These are phyloP conservation scores for Breviolum minutum DNA, from an alignment of 73 alveolate species.

Conservation along the genomic window DNA sequence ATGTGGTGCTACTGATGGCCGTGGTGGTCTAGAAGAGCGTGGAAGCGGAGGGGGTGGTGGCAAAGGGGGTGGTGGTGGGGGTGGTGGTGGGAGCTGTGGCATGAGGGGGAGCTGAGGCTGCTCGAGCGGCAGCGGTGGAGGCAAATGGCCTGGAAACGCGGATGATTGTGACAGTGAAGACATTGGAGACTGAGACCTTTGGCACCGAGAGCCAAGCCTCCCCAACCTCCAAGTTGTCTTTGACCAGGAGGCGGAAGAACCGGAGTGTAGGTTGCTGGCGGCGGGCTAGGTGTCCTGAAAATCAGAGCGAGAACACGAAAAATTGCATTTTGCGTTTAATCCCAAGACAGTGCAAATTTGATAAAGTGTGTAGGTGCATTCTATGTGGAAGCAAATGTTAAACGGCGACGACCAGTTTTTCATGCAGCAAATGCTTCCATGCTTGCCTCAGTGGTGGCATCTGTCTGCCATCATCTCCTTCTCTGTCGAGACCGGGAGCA, in stretches of 20 bases:
- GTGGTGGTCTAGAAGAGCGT: slow-evolving; percentile 10
- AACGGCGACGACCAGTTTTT: no score
- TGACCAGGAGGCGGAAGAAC: not conserved
- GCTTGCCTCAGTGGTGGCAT: no score
- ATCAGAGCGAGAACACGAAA: not conserved
- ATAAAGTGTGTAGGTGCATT: no score
- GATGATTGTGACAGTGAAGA: not conserved
- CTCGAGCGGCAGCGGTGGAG: not conserved
- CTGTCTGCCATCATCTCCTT: no score
- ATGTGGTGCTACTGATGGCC: slow-evolving; percentile 68
- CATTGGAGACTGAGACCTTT: no score
- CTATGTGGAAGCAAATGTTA: no score
- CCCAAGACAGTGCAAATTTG: no score
- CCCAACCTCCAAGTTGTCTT: not conserved
- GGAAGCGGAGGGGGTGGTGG: slow-evolving; percentile 22
- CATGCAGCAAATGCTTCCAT: no score
- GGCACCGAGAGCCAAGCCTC: not conserved
- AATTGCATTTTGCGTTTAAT: no score
- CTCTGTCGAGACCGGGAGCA: no score
- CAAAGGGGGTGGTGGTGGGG: not conserved
- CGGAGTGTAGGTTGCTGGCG: not conserved
- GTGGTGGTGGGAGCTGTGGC: not conserved
- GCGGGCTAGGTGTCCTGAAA: not conserved
- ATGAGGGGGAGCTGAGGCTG: no score
- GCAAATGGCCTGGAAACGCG: not conserved